Conservation (phyloP, 176 grass and related monocot species). For the Oryza punctata region DNA sequence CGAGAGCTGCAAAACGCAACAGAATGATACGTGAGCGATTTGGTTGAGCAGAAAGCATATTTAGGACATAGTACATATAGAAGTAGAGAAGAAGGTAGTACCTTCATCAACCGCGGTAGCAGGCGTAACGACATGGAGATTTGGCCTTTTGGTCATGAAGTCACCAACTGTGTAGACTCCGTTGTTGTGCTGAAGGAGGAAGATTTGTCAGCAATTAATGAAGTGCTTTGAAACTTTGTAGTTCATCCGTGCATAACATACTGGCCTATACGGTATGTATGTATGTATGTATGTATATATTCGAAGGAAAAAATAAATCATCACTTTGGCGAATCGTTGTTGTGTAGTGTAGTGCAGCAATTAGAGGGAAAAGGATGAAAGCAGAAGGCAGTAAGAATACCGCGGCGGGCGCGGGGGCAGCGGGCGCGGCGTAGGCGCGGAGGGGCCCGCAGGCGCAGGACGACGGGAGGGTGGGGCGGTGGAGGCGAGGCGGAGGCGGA, state of each 20-base stretch:
- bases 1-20: slow-evolving; percentile 47
- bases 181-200: slow-evolving; percentile 57
- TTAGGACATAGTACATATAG: neutral
- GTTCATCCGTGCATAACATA: neutral
- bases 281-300: too few relatives aligned
- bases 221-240: too few relatives aligned
- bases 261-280: too few relatives aligned
- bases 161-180: slow-evolving; percentile 79
- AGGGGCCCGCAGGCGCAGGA: neutral
- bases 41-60: neutral
- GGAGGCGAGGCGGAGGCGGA: neutral
- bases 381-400: too few relatives aligned
- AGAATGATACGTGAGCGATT: slow-evolving; percentile 11
- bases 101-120: slow-evolving; percentile 74
- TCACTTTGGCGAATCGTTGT: too few relatives aligned
- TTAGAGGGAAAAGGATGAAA: too few relatives aligned
- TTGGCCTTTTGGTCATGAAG: slow-evolving; percentile 79
- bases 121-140: slow-evolving; percentile 64
- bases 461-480: neutral
- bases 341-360: too few relatives aligned
- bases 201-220: neutral
- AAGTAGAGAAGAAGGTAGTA: neutral
- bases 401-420: slow-evolving; percentile 4
- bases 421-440: slow-evolving; percentile 18
- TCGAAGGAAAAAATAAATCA: too few relatives aligned